Base-by-base conservation (phyloP, 106 monocot species). In the Platanthera zijinensis region DNA sequence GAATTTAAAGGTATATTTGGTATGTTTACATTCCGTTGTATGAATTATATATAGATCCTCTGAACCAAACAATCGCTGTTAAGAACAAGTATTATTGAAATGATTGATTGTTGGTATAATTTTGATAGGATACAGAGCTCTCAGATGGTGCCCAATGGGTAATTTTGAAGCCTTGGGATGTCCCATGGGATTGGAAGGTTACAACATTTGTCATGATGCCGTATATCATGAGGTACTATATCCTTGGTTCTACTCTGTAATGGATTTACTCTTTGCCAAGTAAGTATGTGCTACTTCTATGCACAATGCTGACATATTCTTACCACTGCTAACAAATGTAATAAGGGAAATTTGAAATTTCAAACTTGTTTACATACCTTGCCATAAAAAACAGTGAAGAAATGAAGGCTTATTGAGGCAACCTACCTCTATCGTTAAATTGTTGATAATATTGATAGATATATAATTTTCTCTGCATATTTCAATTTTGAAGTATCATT, bases 161-260 rank as follows among this genome's bases (percentile, higher is more conserved):
- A 39, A 45, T 51, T 71, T 79, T 82, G 3, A 70, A 56, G 52
- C 64, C 70, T 25, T 85, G 82, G 85, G 73, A 85, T 67, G 82
- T 82, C 2, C 86, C 86, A 5, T 86, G 86, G 86, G 86, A 86
- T 68, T 86, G 86, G 86, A 86, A 77, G 80, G 79, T 79, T 52
- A 82, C 80, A 14, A 76, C 77, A 0, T 81, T 46, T 47, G 82
- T 86, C 71, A 82, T 82, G 82, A 79, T 74, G 82, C 86, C 86
- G 8, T 86, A 86, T 51, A 70, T 86, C 75, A 86, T 86, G 82
- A 86, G 82, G 86, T 86, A 61, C 19, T 61, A 17, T 61, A 53
- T 10, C 61, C 61, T 61, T 22, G 5, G 61, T 19, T 61, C 61
- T 61, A 61, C 19, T 61, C 21, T 61, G 61, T 18, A 61, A 61